A percentile compares a stretch with the other conserved stretches of the same genome.
phyloP scores from a whole-genome alignment of 345 rosid genomes.

The Camelina neglecta region DNA sequence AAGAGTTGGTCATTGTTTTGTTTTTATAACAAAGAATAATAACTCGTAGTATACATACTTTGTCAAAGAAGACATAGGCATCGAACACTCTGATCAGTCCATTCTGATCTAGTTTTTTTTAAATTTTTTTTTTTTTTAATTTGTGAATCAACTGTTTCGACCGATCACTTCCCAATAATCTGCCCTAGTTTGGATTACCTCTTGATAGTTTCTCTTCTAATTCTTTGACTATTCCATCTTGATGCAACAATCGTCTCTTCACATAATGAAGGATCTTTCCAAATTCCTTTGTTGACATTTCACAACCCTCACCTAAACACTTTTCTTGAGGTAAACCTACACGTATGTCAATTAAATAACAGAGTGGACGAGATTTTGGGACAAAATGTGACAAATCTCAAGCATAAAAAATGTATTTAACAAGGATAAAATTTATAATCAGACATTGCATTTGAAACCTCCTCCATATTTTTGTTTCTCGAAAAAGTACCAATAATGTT shows the following conservation, averaged over 20 bases:
- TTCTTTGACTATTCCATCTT: background rate
- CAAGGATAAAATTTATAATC: background rate
- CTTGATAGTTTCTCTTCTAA: background rate
- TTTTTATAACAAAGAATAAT: too few relatives aligned
- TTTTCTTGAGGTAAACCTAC: slow-evolving; percentile 18
- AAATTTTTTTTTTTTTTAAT: too few relatives aligned
- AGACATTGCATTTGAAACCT: slow-evolving; percentile 19
- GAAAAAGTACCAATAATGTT: slow-evolving; percentile 40
- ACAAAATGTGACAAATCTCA: background rate
- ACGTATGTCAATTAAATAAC: background rate
- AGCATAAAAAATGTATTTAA: background rate
- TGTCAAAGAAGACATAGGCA: too few relatives aligned
- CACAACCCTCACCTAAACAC: background rate
- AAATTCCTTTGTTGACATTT: background rate
- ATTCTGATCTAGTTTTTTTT: too few relatives aligned
- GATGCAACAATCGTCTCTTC: background rate
- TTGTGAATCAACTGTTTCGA: background rate
- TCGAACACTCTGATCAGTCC: too few relatives aligned
- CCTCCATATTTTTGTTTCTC: background rate
- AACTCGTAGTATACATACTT: too few relatives aligned
- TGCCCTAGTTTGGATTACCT: background rate
- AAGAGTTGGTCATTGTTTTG: background rate
- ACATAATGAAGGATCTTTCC: background rate
- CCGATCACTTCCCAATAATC: background rate
- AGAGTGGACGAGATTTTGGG: background rate